Evolutionary conservation across 495 filamentous ascomycete species (phyloP).

Genomic region (Cercophora newfieldiana): DNA sequence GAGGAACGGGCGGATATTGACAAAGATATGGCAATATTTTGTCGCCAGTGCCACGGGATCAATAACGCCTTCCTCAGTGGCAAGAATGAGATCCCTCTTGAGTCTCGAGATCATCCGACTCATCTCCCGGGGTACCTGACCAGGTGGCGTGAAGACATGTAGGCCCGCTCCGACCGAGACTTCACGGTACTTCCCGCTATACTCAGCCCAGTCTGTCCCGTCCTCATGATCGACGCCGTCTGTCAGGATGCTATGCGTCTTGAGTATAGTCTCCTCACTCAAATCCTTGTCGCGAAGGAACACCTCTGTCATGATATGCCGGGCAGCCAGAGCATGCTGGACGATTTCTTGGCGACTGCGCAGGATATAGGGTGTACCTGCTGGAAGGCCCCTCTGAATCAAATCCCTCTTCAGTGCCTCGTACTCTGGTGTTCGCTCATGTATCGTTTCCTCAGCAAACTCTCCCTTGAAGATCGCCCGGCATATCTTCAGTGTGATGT

Average conservation of each 20-base stretch:
- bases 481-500: conserved; percentile 24
- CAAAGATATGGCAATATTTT: conserved; percentile 35
- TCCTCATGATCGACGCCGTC: conserved; percentile 21
- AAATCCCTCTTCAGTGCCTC: background rate
- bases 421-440: conserved; percentile 12
- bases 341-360: conserved; percentile 31
- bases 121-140: conserved; percentile 27
- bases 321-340: conserved; percentile 36
- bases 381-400: background rate
- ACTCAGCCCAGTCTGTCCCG: conserved; percentile 13
- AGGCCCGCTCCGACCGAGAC: conserved; percentile 29
- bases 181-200: conserved; percentile 34
- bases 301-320: conserved; percentile 26
- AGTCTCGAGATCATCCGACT: conserved; percentile 27
- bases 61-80: conserved; percentile 15
- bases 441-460: background rate
- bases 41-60: conserved; percentile 37
- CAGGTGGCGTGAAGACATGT: conserved; percentile 25
- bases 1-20: conserved; percentile 40
- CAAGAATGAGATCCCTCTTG: conserved; percentile 5
- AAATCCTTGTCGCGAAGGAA: conserved; percentile 26
- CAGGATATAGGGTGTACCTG: background rate
- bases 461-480: conserved; percentile 18
- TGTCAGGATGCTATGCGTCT: conserved; percentile 37
- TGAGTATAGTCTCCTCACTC: conserved; percentile 32